phyloP scores from a whole-genome alignment of 1,284 basidiomycete species.

The Pseudozyma hubeiensis region DNA sequence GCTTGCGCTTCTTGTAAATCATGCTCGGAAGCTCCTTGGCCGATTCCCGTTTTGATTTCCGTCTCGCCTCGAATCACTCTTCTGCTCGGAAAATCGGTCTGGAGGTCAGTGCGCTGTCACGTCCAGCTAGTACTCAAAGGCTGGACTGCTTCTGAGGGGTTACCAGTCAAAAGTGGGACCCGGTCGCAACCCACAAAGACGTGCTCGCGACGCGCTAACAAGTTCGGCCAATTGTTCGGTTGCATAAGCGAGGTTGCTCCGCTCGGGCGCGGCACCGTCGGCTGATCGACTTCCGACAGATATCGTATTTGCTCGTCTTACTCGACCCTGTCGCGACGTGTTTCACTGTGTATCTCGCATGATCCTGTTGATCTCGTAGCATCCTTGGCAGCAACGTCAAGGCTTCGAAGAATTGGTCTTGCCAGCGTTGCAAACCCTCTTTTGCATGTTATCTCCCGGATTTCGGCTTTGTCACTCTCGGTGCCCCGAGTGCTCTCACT shows the following conservation, averaged over 20 bases:
- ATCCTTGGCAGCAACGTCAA: neutral
- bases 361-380: neutral
- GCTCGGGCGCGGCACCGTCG: neutral
- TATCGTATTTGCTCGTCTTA: neutral
- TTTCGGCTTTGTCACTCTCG: neutral
- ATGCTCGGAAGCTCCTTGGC: too few species aligned
- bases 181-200: neutral
- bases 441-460: neutral
- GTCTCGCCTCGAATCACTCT: too few species aligned
- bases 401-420: neutral
- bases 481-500: neutral
- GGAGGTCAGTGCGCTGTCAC: too few species aligned
- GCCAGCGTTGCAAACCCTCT: neutral
- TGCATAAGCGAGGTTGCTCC: conserved; percentile 10
- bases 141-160: too few species aligned
- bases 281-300: conserved; percentile 11
- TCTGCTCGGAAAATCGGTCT: too few species aligned
- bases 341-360: neutral
- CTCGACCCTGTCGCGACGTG: neutral
- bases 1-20: too few species aligned
- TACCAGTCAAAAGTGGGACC: too few species aligned
- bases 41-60: too few species aligned
- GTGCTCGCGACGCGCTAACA: neutral
- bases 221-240: neutral
- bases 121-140: too few species aligned